Percentiles rank a stretch among this genome's conserved stretches.
phyloP scores from a whole-genome alignment of 331 rosid species.

The Malus hybrid region DNA sequence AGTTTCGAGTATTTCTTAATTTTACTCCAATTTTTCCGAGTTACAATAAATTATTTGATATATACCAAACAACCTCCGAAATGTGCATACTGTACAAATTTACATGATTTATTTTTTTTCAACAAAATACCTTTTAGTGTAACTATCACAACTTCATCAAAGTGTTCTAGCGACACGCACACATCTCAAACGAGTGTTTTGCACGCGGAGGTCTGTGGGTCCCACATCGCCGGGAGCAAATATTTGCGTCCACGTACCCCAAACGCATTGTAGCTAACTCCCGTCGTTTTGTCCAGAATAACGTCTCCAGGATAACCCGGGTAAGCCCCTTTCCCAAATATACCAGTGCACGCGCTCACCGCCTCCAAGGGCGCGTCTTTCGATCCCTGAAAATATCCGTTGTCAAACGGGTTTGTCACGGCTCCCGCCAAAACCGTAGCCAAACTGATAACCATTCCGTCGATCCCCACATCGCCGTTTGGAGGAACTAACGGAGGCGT shows the following conservation, averaged over 20 bases:
- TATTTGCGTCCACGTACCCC: conserved; percentile 28
- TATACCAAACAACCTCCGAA: too few species aligned
- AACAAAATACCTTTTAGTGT: not conserved
- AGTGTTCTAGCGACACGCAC: not conserved
- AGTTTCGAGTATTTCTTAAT: too few species aligned
- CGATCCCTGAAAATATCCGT: conserved; percentile 27
- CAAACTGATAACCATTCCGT: conserved; percentile 26
- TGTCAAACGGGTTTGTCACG: conserved; percentile 26
- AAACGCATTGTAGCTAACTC: conserved; percentile 18
- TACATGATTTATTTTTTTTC: too few species aligned
- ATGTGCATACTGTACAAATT: too few species aligned
- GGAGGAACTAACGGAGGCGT: conserved; percentile 23
- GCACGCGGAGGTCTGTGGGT: conserved; percentile 26
- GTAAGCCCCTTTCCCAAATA: conserved; percentile 27
- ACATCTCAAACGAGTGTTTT: conserved; percentile 6
- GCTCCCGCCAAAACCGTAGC: conserved; percentile 33
- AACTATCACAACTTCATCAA: not conserved
- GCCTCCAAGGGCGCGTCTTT: conserved; percentile 20
- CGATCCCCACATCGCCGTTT: conserved; percentile 19
- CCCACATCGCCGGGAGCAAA: conserved; percentile 25
- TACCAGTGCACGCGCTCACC: conserved; percentile 26
- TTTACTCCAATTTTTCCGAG: too few species aligned
- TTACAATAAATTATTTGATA: too few species aligned
- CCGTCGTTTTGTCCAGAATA: conserved; percentile 21
- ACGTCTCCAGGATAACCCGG: conserved; percentile 24